Conservation (phyloP, 1,284 basidiomycete genomes). For the Rhodotorula sp. region DNA sequence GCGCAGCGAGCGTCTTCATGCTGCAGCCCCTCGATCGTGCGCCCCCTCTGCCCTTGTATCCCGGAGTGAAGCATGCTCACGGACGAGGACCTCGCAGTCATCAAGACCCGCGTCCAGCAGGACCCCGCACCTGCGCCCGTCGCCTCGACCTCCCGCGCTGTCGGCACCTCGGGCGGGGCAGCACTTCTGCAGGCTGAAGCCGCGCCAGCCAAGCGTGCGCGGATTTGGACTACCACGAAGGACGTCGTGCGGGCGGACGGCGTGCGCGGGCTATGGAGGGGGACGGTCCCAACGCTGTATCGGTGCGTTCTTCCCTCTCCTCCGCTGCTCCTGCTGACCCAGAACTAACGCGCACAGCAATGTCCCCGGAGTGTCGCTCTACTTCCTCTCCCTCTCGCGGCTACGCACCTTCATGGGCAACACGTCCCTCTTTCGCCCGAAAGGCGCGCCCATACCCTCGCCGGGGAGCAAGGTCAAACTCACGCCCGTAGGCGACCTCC, state of each 20-base stretch:
- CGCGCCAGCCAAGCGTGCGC: not conserved
- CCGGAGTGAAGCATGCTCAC: not conserved
- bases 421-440: conserved; percentile 11
- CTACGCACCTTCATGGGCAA: conserved; percentile 61
- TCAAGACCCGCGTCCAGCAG: conserved; percentile 42
- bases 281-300: conserved; percentile 76
- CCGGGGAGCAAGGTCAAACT: conserved; percentile 30
- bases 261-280: conserved; percentile 64
- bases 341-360: conserved; percentile 60
- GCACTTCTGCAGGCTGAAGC: not conserved
- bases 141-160: not conserved
- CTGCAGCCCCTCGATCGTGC: conserved; percentile 41
- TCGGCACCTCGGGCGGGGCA: not conserved
- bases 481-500: conserved; percentile 68
- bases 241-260: conserved; percentile 55
- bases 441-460: conserved; percentile 4
- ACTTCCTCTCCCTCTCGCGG: conserved; percentile 82
- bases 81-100: conserved; percentile 12
- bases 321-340: not conserved
- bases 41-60: not conserved
- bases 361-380: conserved; percentile 87
- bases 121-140: conserved; percentile 1
- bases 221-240: conserved; percentile 38
- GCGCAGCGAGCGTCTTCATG: conserved; percentile 31
- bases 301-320: conserved; percentile 56